Evolutionary conservation across 2,329 filamentous ascomycete species (phyloP).

Genomic region (Thelonectria discophora): DNA sequence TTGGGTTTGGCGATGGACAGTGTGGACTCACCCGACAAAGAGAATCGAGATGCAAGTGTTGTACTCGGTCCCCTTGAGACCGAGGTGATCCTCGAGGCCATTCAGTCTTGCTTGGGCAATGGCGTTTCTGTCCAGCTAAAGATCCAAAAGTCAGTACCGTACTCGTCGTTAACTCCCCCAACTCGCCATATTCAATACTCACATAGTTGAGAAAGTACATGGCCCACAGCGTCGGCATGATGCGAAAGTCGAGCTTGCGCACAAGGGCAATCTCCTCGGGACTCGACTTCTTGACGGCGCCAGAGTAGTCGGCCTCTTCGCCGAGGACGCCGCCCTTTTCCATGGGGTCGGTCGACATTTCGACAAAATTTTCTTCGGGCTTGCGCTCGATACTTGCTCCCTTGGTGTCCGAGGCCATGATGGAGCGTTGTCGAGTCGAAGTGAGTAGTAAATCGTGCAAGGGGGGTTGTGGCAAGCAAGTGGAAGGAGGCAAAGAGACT

Average conservation of each 20-base stretch:
- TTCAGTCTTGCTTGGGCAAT: constrained; percentile 66
- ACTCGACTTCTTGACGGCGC: constrained; percentile 46
- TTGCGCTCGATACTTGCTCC: constrained; percentile 38
- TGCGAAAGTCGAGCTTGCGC: constrained; percentile 48
- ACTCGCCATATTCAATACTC: not conserved
- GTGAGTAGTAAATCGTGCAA: not conserved
- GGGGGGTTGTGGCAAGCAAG: not conserved
- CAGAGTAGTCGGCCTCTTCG: constrained; percentile 45
- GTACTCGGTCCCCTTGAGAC: constrained; percentile 50
- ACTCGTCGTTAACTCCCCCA: too few species aligned
- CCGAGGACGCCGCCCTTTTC: constrained; percentile 38
- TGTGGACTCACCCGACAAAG: constrained; percentile 47
- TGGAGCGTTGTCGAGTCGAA: not conserved
- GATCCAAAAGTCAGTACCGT: too few species aligned
- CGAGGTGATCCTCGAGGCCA: constrained; percentile 61
- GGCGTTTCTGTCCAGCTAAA: constrained; percentile 62
- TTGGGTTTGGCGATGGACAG: fast-evolving
- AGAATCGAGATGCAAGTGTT: constrained; percentile 49
- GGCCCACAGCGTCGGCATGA: constrained; percentile 48
- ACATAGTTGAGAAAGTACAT: constrained; percentile 55
- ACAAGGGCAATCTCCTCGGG: constrained; percentile 49
- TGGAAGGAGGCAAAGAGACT: too few species aligned
- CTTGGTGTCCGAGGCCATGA: constrained; percentile 30
- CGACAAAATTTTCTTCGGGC: constrained; percentile 38
- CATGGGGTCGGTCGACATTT: constrained; percentile 29